Base-by-base conservation (phyloP, 495 filamentous ascomycete genomes). In the Podospora bellae-mahoneyi region DNA sequence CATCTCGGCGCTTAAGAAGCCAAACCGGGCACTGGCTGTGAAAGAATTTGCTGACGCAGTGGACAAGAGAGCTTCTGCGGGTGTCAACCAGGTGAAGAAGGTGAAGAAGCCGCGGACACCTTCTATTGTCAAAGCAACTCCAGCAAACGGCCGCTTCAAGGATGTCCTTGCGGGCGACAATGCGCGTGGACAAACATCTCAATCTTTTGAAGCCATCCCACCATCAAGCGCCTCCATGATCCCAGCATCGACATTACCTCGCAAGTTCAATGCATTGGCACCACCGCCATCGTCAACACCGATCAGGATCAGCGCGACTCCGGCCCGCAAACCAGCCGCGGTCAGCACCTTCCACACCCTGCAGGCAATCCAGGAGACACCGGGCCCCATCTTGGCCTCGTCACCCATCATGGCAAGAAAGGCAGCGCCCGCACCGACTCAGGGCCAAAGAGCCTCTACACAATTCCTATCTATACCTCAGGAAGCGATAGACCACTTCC, bases 1-100 rank as follows among this genome's bases (percentile, higher is more conserved):
- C 15, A 97, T 98, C 67, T 81, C 86, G 13, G 84, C 91, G 1
- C 81, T 98, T 30, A 91, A 93, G 72, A 96, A 90, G 76, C 95
- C 95, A 5, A 97, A 97, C 73, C 85, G 95, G 65, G 84, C 89
- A 5, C 81, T 94, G 56, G 92, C 91, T 15, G 88, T 88, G 15
- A 88, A 88, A 70, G 88, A 89, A 62, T 81, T 92, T 54, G 90
- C 86, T 6, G 88, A 94, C 4, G 88, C 86, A 64, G 87, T 87
- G 10, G 89, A 91, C 68, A 88, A 85, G 72, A 84, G 91, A 48
- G 66, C 80, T 64, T 74, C 74, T 55, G 73, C 76, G 53, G 73
- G 79, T 64, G 62, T 80, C 20, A 74, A 73, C 27, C 75, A 77
- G 53, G 71, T 79, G 4, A 81, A 74, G 61, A 83, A 91, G 78